These are phyloP conservation scores for Russula lepida DNA, from an alignment of 768 basidiomycete species.

Conservation along the genomic window DNA sequence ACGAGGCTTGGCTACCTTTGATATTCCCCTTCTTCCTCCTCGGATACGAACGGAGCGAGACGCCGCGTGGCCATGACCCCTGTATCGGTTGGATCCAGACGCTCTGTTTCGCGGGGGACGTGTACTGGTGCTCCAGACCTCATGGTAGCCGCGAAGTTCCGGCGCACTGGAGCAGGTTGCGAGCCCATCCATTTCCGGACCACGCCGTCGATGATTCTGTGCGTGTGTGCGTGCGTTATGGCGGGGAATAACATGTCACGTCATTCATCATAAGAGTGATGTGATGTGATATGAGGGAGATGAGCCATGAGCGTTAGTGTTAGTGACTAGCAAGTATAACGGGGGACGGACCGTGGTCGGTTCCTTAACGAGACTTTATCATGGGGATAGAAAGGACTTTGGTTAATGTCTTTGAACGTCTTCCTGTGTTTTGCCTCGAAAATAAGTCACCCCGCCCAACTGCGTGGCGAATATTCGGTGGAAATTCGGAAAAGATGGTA, in stretches of 20 bases:
- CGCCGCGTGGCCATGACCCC: conserved; percentile 10
- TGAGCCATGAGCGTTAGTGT: not conserved
- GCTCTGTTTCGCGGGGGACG: conserved; percentile 6
- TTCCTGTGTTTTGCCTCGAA: conserved; percentile 41
- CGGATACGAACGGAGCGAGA: conserved; percentile 17
- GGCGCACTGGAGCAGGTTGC: conserved; percentile 28
- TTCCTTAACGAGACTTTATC: conserved; percentile 27
- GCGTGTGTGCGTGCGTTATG: too few relatives aligned
- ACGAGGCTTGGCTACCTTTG: conserved; percentile 2
- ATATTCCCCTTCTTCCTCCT: conserved; percentile 21
- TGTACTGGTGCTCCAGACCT: conserved; percentile 2
- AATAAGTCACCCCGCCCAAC: not conserved
- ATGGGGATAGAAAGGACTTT: conserved; percentile 69
- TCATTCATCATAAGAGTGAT: not conserved
- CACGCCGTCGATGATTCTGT: conserved; percentile 70
- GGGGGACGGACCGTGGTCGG: conserved; percentile 31
- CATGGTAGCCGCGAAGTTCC: not conserved
- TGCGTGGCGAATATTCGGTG: not conserved
- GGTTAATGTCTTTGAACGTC: conserved; percentile 54
- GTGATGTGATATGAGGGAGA: not conserved
- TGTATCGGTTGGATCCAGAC: conserved; percentile 12
- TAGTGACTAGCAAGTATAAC: not conserved
- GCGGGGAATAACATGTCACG: not conserved
- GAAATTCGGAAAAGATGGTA: not conserved
- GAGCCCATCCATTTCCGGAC: conserved; percentile 72